Conservation (phyloP, 2,329 filamentous ascomycete genomes). For the Cladosporium colombiae region DNA sequence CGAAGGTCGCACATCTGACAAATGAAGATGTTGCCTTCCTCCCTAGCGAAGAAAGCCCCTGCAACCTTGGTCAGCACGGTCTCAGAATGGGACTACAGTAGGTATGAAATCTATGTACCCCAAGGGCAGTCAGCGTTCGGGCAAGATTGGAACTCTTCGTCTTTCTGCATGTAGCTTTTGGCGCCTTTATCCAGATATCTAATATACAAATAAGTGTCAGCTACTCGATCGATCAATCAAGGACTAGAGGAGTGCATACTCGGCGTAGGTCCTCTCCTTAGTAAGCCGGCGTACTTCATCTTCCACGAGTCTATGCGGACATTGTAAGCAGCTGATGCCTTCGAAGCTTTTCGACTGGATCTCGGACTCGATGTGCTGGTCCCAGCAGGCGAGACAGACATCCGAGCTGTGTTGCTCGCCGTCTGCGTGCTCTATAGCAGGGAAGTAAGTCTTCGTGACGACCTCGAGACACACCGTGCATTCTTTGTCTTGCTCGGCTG, state of each 20-base stretch:
- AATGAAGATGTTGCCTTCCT: slow-evolving; percentile 29
- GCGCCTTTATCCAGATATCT: slow-evolving; percentile 22
- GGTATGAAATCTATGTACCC: too few relatives aligned
- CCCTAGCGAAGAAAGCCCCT: slow-evolving; percentile 25
- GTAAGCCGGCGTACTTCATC: slow-evolving; percentile 24
- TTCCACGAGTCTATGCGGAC: slow-evolving; percentile 20
- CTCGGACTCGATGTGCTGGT: slow-evolving; percentile 20
- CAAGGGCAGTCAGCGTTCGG: slow-evolving; percentile 8
- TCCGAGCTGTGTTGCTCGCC: background rate
- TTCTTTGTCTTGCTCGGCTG: slow-evolving; percentile 1
- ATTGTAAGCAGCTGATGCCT: slow-evolving; percentile 25
- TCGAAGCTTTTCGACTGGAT: slow-evolving; percentile 8
- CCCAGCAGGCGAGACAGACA: slow-evolving; percentile 27
- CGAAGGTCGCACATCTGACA: slow-evolving; percentile 26
- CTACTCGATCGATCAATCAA: too few relatives aligned
- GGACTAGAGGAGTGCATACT: slow-evolving; percentile 14
- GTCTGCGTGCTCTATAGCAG: slow-evolving; percentile 10
- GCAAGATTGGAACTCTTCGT: slow-evolving; percentile 11
- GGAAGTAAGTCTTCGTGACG: slow-evolving; percentile 13
- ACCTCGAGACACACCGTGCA: slow-evolving; percentile 24
- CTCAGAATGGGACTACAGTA: too few relatives aligned
- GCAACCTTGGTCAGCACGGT: too few relatives aligned
- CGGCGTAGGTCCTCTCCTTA: slow-evolving; percentile 5
- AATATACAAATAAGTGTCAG: background rate
- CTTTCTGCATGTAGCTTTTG: slow-evolving; percentile 6